A percentile compares a stretch with the other conserved stretches of the same genome.
Evolutionary conservation across 2,329 filamentous ascomycete genomes (phyloP).

Genomic region (Setomelanomma holmii): DNA sequence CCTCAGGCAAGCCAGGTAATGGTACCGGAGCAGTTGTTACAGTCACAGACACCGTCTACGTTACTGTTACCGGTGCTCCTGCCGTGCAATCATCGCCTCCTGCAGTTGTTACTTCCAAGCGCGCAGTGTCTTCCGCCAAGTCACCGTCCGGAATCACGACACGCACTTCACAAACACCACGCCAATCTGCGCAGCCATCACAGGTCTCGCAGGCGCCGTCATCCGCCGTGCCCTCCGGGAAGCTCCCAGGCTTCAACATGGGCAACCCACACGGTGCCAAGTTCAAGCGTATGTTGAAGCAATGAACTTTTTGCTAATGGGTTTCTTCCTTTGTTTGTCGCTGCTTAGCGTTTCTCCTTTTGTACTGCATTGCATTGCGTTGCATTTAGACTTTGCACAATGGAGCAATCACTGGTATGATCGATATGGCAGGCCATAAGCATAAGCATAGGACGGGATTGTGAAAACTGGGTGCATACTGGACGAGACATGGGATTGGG

Average conservation of each 20-base stretch:
- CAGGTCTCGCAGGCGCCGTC: too few relatives aligned
- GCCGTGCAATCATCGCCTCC: conserved; percentile 10
- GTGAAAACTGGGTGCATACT: neutral
- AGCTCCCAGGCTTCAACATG: conserved; percentile 11
- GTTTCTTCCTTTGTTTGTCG: too few relatives aligned
- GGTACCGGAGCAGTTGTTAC: conserved; percentile 18
- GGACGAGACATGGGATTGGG: neutral
- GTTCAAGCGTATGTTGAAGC: conserved; percentile 26
- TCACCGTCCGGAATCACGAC: neutral
- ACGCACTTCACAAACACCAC: neutral
- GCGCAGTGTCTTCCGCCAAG: neutral
- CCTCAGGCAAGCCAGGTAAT: conserved; percentile 11
- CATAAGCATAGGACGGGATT: neutral
- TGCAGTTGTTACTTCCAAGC: conserved; percentile 5
- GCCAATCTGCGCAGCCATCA: neutral
- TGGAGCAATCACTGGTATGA: neutral
- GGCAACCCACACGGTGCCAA: conserved; percentile 27
- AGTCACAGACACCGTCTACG: conserved; percentile 33
- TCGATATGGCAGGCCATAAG: conserved; percentile 5
- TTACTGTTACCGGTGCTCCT: conserved; percentile 34
- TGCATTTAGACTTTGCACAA: too few relatives aligned
- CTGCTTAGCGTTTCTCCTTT: too few relatives aligned
- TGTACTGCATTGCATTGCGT: too few relatives aligned
- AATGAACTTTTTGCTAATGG: neutral
- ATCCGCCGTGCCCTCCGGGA: too few relatives aligned